phyloP scores from a whole-genome alignment of 2,329 filamentous ascomycete species.

The Hypomyces perniciosus region DNA sequence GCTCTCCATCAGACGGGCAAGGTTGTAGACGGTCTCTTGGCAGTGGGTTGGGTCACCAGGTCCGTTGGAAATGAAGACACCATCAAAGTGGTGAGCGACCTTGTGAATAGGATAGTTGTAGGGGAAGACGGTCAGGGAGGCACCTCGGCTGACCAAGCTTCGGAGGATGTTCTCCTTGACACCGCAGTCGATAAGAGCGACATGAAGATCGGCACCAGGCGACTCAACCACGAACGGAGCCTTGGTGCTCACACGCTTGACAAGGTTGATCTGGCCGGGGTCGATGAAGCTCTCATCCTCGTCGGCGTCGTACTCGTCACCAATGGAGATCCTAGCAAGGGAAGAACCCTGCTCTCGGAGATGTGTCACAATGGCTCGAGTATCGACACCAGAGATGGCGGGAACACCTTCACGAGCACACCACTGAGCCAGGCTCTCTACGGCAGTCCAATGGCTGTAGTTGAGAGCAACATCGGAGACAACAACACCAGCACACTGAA shows the following conservation, averaged over 20 bases:
- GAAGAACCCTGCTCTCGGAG: constrained; percentile 96
- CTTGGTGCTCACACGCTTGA: constrained; percentile 95
- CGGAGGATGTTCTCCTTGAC: constrained; percentile 99
- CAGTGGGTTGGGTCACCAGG: constrained; percentile 97
- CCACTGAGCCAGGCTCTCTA: constrained; percentile 89
- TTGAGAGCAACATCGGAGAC: constrained; percentile 89
- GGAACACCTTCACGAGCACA: constrained; percentile 94
- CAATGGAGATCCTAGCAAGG: constrained; percentile 86
- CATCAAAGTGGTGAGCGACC: constrained; percentile 94
- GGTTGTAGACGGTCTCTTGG: constrained; percentile 88
- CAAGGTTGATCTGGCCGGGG: constrained; percentile 92
- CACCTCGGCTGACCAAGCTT: constrained; percentile 84
- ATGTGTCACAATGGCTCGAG: constrained; percentile 90
- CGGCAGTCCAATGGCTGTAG: constrained; percentile 98
- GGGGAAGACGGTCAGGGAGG: constrained; percentile 89
- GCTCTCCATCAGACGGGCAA: constrained; percentile 82
- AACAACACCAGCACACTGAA: constrained; percentile 92
- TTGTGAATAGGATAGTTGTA: constrained; percentile 98
- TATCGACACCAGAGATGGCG: constrained; percentile 94
- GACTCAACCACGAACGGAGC: constrained; percentile 93
- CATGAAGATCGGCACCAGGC: constrained; percentile 74
- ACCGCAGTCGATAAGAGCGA: constrained; percentile 94
- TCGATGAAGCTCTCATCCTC: constrained; percentile 96
- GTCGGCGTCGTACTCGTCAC: constrained; percentile 96
- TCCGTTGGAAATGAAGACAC: constrained; percentile 98